Percentiles rank a stretch among this genome's conserved stretches.
Evolutionary conservation across 768 basidiomycete species (phyloP).

Genomic region (Dentipellis sp.): DNA sequence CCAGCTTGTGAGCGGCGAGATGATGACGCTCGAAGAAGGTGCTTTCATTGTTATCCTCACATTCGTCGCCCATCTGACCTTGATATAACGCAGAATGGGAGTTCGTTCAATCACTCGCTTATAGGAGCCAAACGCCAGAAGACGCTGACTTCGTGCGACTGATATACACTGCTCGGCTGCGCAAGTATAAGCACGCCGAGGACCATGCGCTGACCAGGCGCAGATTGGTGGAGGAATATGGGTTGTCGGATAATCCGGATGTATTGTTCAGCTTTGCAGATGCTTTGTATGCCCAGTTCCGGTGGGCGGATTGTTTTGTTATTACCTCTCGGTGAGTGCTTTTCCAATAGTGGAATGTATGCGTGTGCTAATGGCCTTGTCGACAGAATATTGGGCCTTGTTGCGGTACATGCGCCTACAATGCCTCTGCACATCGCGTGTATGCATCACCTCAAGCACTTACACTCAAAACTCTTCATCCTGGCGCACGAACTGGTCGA

Average conservation of each 20-base stretch:
- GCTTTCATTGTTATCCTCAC: slow-evolving; percentile 8
- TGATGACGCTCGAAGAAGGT: slow-evolving; percentile 98
- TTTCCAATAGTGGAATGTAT: neutral
- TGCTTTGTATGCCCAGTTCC: slow-evolving; percentile 76
- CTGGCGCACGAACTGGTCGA: slow-evolving; percentile 96
- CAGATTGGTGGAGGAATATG: slow-evolving; percentile 75
- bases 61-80: neutral
- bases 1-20: slow-evolving; percentile 82
- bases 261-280: slow-evolving; percentile 88
- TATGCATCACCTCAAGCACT: slow-evolving; percentile 90
- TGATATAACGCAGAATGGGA: slow-evolving; percentile 74
- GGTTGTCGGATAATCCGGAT: slow-evolving; percentile 85
- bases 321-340: slow-evolving; percentile 66
- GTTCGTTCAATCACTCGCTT: slow-evolving; percentile 80
- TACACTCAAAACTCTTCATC: slow-evolving; percentile 91
- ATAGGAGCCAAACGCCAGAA: slow-evolving; percentile 72
- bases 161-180: slow-evolving; percentile 85
- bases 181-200: slow-evolving; percentile 78
- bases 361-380: neutral
- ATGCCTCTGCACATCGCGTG: slow-evolving; percentile 95
- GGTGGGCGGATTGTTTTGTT: slow-evolving; percentile 90
- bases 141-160: slow-evolving; percentile 89
- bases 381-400: slow-evolving; percentile 71
- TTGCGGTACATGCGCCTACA: slow-evolving; percentile 81
- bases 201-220: slow-evolving; percentile 78